These are phyloP conservation scores for Halteria grandinella DNA, from an alignment of 73 alveolate species.

Conservation along the genomic window DNA sequence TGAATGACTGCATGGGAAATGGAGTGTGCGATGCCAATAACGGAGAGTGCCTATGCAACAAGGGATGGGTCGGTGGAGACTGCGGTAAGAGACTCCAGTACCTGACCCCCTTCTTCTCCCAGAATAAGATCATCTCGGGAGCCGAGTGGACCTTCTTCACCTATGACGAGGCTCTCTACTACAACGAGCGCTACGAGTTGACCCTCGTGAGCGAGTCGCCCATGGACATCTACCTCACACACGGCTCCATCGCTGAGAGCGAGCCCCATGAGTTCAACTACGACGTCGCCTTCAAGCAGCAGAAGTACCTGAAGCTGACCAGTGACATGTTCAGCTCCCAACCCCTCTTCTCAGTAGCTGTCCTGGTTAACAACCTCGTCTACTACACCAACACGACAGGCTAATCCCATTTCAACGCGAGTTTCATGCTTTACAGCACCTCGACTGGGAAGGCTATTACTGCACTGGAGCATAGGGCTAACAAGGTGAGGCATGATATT, in stretches of 20 bases:
- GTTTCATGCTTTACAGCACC: too few species aligned
- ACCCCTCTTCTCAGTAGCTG: too few species aligned
- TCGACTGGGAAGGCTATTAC: too few species aligned
- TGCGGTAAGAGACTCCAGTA: slow-evolving; percentile 18
- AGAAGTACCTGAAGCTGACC: too few species aligned
- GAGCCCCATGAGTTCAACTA: slow-evolving; percentile 37
- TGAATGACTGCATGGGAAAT: slow-evolving; percentile 49
- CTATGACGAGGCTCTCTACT: neutral
- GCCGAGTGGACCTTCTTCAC: slow-evolving; percentile 16
- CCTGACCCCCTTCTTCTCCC: too few species aligned
- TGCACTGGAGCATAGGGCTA: too few species aligned
- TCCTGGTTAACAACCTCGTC: too few species aligned
- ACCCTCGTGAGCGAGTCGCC: slow-evolving; percentile 3
- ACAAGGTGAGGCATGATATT: too few species aligned
- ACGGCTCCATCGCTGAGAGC: slow-evolving; percentile 8
- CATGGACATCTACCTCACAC: slow-evolving; percentile 8
- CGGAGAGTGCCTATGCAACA: slow-evolving; percentile 55
- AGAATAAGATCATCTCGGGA: too few species aligned
- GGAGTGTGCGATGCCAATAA: slow-evolving; percentile 44
- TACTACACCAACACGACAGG: too few species aligned
- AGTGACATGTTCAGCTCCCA: too few species aligned
- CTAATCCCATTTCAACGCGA: too few species aligned
- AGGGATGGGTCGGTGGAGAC: slow-evolving; percentile 59
- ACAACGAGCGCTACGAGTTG: neutral
- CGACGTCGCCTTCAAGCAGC: slow-evolving; percentile 23